phyloP scores from a whole-genome alignment of 306 rosid species.

The Heteromeles arbutifolia region DNA sequence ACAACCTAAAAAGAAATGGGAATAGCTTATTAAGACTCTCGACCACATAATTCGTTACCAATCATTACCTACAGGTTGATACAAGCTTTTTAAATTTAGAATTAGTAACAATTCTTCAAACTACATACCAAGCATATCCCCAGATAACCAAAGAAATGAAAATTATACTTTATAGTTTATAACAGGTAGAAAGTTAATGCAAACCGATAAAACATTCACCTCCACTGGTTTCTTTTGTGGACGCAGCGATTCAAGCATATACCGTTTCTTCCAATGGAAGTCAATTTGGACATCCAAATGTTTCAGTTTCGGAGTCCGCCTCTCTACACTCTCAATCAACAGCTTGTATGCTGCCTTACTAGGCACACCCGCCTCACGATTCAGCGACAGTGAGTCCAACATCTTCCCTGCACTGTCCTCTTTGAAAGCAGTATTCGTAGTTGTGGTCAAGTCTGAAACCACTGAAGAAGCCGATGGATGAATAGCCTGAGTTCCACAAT shows the following conservation, averaged over 20 bases:
- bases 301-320: constrained; percentile 18
- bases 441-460: constrained; percentile 38
- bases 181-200: background rate
- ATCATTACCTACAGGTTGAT: background rate
- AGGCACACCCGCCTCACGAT: constrained; percentile 13
- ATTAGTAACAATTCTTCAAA: background rate
- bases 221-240: constrained; percentile 44
- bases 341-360: constrained; percentile 47
- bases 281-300: constrained; percentile 45
- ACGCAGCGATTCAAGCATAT: constrained; percentile 22
- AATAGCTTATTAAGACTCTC: background rate
- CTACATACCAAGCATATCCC: background rate
- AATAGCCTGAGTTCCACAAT: constrained; percentile 4
- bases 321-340: constrained; percentile 43
- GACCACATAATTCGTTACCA: background rate
- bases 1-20: constrained; percentile 40
- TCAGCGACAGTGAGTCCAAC: constrained; percentile 30
- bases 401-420: constrained; percentile 33
- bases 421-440: constrained; percentile 23
- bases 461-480: constrained; percentile 36
- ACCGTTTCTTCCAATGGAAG: constrained; percentile 42
- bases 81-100: background rate
- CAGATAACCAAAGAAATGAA: background rate
- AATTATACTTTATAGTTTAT: background rate
- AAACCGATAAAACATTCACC: constrained; percentile 32